Base-by-base conservation (phyloP, 2,329 filamentous ascomycete species). In the Periconia digitata region DNA sequence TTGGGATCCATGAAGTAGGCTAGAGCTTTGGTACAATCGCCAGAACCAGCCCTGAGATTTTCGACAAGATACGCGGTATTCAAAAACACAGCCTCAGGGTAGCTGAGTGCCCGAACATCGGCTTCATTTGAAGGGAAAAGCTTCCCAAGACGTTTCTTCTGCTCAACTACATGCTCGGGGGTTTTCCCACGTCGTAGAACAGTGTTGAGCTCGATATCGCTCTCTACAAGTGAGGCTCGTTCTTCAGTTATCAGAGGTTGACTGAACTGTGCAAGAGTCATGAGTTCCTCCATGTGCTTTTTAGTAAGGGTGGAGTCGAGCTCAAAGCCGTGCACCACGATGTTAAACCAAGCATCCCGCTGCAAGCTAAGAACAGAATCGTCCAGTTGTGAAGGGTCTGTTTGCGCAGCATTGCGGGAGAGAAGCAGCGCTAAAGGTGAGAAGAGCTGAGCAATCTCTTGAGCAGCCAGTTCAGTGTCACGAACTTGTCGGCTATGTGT, bases 341-440 rank as follows among this genome's bases (percentile, higher is more conserved):
- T 90, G 63, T 99, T 99, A 75, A 96, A 97, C 94, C 94, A 99
- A 5, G 90, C 90, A 76, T 99, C 92, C 44, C 92, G 85, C 58
- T 94, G 82, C 47, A 95, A 75, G 21, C 84, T 82, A 52, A 88
- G 81, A 7, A 84, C 83, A 6, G 64, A 65, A 24, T 79, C 64
- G 23, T 73, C 66, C 13, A 76, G 69, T 34, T 72, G 66, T 17
- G 72, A 61, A 49, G 92, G 85, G 43, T 92, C 87, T 44, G 87
- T 82, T 46, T 74, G 73, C 47, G 53, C 56, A 44, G 54, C 64
- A 47, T 66, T 72, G 46, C 69, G 67, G 8, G 90, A 86, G 70
- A 95, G 87, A 44, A 99, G 81, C 1, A 91, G 79, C 7, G 94
- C 90, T n/a, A 99, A 78, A 12, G 94, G 94, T 50, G 87, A 87